Conservation (phyloP, 345 rosid species). For the Aegle marmelos region DNA sequence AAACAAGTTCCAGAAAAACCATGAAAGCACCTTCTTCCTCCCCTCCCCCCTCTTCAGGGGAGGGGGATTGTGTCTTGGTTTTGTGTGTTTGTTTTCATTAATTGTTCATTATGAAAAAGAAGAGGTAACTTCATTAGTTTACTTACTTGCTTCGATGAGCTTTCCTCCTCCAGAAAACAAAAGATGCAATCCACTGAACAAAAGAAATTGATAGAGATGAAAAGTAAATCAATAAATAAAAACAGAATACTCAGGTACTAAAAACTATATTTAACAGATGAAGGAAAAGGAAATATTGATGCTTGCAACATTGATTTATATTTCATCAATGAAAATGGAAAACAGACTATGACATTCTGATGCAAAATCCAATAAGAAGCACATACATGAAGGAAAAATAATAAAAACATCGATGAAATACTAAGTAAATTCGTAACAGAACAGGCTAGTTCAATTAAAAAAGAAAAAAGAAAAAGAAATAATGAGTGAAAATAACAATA, state of each 20-base stretch:
- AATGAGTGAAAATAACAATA: background rate
- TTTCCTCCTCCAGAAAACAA: constrained; percentile 80
- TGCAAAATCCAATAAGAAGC: background rate
- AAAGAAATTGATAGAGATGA: constrained; percentile 1
- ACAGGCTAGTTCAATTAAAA: no score
- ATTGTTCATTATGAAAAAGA: background rate
- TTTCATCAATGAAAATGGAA: background rate
- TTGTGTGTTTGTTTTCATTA: background rate
- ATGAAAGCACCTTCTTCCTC: background rate
- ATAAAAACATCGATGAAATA: background rate
- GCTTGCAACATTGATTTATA: background rate
- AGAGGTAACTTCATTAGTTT: background rate
- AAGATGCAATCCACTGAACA: constrained; percentile 74
- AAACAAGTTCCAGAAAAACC: background rate
- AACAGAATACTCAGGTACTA: constrained; percentile 2
- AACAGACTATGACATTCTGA: background rate
- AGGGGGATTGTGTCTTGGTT: no score
- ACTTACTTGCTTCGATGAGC: constrained; percentile 92
- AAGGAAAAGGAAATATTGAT: background rate
- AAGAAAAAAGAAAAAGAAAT: background rate
- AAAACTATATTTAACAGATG: background rate
- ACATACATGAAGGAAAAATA: background rate
- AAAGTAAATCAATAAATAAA: background rate
- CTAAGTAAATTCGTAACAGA: background rate
- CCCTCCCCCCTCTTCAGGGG: no score